Percentiles rank a stretch among this genome's conserved stretches.
These are phyloP conservation scores for Scheffersomyces insectosa DNA, from an alignment of 1,139 yeast genomes.

Conservation along the genomic window DNA sequence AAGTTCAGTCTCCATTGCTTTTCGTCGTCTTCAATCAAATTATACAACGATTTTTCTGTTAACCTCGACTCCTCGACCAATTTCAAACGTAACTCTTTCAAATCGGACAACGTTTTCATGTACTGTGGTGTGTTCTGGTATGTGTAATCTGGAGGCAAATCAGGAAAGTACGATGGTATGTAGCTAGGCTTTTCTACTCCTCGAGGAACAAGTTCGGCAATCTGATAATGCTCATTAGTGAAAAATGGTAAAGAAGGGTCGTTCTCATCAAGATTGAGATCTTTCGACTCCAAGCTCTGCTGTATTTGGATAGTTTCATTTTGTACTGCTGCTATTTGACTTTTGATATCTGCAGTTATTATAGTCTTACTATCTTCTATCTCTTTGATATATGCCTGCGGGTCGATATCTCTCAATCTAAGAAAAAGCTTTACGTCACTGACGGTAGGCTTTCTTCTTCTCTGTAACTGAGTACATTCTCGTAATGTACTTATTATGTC, in stretches of 20 bases:
- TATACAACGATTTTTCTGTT: conserved; percentile 76
- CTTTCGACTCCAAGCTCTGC: conserved; percentile 5
- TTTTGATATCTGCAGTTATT: conserved; percentile 4
- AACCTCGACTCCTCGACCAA: conserved; percentile 77
- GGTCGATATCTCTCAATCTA: conserved; percentile 43
- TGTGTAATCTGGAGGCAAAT: conserved; percentile 90
- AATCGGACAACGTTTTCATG: conserved; percentile 65
- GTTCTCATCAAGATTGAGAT: conserved; percentile 13
- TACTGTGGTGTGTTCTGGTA: conserved; percentile 74
- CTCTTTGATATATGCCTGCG: conserved; percentile 48
- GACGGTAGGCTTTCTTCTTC: conserved; percentile 61
- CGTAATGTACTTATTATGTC: conserved; percentile 49
- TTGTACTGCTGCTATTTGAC: conserved; percentile 6
- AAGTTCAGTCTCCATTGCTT: conserved; percentile 30
- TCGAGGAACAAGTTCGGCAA: conserved; percentile 57
- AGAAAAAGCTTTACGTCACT: conserved; percentile 57
- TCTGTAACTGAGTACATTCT: conserved; percentile 62
- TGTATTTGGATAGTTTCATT: conserved; percentile 3
- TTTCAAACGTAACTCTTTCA: conserved; percentile 65
- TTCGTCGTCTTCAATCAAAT: conserved; percentile 50
- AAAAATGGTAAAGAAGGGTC: conserved; percentile 44
- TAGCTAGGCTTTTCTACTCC: conserved; percentile 49
- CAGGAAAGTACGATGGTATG: conserved; percentile 78
- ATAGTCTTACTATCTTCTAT: conserved; percentile 22
- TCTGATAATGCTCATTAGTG: conserved; percentile 48